A percentile compares a stretch with the other conserved stretches of the same genome.
Evolutionary conservation across 352 stramenopile genomes (phyloP).

Genomic region (Phytophthora ramorum): DNA sequence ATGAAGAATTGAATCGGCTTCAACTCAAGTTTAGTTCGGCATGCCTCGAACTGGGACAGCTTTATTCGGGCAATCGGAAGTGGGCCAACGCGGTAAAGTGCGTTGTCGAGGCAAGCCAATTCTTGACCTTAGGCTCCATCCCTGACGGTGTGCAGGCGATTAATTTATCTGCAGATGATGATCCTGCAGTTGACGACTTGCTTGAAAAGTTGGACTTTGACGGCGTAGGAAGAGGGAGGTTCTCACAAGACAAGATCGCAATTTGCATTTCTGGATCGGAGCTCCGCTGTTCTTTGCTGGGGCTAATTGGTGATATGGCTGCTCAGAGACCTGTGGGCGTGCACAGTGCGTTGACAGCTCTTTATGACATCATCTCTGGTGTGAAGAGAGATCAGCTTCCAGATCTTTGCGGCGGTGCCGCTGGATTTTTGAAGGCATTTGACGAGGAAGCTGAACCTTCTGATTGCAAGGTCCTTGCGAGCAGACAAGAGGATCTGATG

Average conservation of each 20-base stretch:
- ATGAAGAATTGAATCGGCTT: slow-evolving; percentile 75
- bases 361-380: slow-evolving; percentile 63
- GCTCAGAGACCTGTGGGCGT: slow-evolving; percentile 46
- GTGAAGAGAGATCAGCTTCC: slow-evolving; percentile 41
- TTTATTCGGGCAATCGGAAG: slow-evolving; percentile 44
- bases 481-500: slow-evolving; percentile 44
- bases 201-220: slow-evolving; percentile 75
- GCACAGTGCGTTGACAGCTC: slow-evolving; percentile 22
- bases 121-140: slow-evolving; percentile 45
- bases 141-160: slow-evolving; percentile 40
- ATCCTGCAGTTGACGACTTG: slow-evolving; percentile 44
- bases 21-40: slow-evolving; percentile 81
- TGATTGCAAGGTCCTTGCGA: slow-evolving; percentile 11
- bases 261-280: slow-evolving; percentile 60
- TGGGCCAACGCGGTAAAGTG: slow-evolving; percentile 49
- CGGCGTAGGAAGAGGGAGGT: slow-evolving; percentile 49
- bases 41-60: slow-evolving; percentile 61
- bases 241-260: slow-evolving; percentile 32
- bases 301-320: slow-evolving; percentile 75
- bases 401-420: slow-evolving; percentile 11
- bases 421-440: slow-evolving; percentile 20
- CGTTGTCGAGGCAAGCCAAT: slow-evolving; percentile 60
- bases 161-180: slow-evolving; percentile 23
- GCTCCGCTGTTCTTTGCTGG: slow-evolving; percentile 68
- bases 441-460: slow-evolving; percentile 3